phyloP scores from a whole-genome alignment of 495 filamentous ascomycete species.

The Rhypophila decipiens region DNA sequence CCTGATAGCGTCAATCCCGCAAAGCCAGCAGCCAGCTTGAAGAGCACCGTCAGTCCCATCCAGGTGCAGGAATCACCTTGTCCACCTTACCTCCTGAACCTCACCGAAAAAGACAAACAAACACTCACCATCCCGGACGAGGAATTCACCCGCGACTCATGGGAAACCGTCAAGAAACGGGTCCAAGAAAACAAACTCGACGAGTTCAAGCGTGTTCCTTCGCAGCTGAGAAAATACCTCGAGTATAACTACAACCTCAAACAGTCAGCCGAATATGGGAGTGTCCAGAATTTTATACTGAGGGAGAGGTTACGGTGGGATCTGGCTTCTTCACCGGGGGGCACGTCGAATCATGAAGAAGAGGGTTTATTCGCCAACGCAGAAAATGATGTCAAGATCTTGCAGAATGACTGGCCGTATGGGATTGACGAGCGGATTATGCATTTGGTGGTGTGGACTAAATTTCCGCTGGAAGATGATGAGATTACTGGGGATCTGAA shows the following conservation, averaged over 20 bases:
- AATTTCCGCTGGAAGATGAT: constrained; percentile 61
- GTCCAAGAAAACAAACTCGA: constrained; percentile 63
- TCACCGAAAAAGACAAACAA: constrained; percentile 48
- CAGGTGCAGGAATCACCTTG: no score
- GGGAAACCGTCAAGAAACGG: constrained; percentile 57
- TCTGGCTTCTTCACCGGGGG: constrained; percentile 24
- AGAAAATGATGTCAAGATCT: constrained; percentile 65
- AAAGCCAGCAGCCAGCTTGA: no score
- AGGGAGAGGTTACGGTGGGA: constrained; percentile 60
- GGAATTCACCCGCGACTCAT: constrained; percentile 50
- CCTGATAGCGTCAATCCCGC: no score
- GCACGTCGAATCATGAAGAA: not conserved
- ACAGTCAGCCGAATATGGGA: constrained; percentile 54
- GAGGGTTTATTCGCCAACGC: constrained; percentile 31
- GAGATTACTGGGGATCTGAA: constrained; percentile 63
- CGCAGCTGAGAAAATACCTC: constrained; percentile 65
- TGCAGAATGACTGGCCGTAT: constrained; percentile 91
- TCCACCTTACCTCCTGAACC: constrained; percentile 58
- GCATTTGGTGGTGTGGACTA: constrained; percentile 87
- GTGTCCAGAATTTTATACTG: constrained; percentile 68
- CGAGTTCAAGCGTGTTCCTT: constrained; percentile 66
- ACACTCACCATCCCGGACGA: constrained; percentile 62
- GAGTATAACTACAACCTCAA: constrained; percentile 57
- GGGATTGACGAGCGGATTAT: constrained; percentile 68
- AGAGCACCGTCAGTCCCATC: no score